Percentiles rank a stretch among this genome's conserved stretches.
These are phyloP conservation scores for Tremella mesenterica DNA, from an alignment of 768 basidiomycete species.

Conservation along the genomic window DNA sequence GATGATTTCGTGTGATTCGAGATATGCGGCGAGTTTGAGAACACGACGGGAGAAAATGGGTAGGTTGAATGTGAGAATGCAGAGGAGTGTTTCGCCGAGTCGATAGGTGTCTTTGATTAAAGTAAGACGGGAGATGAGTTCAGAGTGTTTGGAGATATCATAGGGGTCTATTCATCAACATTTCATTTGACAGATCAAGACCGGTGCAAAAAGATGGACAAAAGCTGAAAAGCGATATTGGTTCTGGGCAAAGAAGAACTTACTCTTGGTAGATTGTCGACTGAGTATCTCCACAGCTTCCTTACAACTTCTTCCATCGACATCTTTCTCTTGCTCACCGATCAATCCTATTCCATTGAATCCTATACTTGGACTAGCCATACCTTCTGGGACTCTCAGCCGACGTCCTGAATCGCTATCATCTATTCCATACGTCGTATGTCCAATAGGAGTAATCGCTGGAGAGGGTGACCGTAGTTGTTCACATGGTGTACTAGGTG, in stretches of 20 bases:
- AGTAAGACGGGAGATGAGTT: constrained; percentile 79
- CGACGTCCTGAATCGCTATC: neutral
- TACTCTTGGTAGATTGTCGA: constrained; percentile 79
- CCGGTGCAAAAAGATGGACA: too few species aligned
- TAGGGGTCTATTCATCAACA: constrained; percentile 61
- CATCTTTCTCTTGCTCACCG: constrained; percentile 23
- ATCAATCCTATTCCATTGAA: constrained; percentile 6
- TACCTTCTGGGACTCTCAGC: neutral
- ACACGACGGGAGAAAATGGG: constrained; percentile 62
- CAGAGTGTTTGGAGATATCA: constrained; percentile 88
- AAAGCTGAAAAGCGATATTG: too few species aligned
- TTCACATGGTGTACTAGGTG: too few species aligned
- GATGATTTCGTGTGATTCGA: constrained; percentile 74
- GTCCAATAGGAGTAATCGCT: neutral
- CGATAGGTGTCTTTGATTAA: constrained; percentile 85
- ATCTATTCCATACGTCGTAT: neutral
- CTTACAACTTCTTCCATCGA: constrained; percentile 46
- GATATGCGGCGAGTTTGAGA: constrained; percentile 73
- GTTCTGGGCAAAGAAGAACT: too few species aligned
- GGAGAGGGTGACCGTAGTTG: neutral
- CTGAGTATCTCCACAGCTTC: constrained; percentile 88
- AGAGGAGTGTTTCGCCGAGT: constrained; percentile 82
- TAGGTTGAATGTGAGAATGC: constrained; percentile 79
- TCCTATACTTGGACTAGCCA: neutral
- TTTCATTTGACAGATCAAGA: neutral